phyloP scores from a whole-genome alignment of 768 basidiomycete genomes.

The Lactarius hengduanensis region DNA sequence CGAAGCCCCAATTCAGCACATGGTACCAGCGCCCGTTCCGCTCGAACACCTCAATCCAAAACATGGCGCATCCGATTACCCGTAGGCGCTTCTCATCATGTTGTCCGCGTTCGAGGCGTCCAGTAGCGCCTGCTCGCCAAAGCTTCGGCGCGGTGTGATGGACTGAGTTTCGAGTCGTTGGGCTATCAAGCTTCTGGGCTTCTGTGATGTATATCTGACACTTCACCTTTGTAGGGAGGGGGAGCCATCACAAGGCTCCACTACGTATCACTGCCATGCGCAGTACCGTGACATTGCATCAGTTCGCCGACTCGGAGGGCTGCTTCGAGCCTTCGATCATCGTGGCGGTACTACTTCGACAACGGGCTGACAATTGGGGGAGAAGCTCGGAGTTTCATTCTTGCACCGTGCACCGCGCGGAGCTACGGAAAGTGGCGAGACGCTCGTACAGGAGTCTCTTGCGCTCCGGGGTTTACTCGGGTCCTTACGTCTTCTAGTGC shows the following conservation, averaged over 20 bases:
- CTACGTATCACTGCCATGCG: too few relatives aligned
- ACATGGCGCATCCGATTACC: background rate
- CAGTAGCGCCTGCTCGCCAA: background rate
- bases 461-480: constrained; percentile 24
- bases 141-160: background rate
- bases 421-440: constrained; percentile 31
- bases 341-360: constrained; percentile 44
- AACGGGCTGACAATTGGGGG: constrained; percentile 34
- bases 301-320: too few relatives aligned
- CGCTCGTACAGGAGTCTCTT: constrained; percentile 32
- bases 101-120: background rate
- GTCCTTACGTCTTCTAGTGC: background rate
- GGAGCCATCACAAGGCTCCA: constrained; percentile 36
- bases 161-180: constrained; percentile 42
- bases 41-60: background rate
- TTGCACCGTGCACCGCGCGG: background rate
- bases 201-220: background rate
- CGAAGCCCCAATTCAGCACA: background rate
- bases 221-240: constrained; percentile 41
- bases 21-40: background rate
- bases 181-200: constrained; percentile 46
- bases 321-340: constrained; percentile 38
- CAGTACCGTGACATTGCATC: too few relatives aligned
- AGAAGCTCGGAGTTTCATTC: constrained; percentile 17
- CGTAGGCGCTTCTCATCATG: background rate